phyloP scores from a whole-genome alignment of 257 asterid species.

The Rhazya stricta region DNA sequence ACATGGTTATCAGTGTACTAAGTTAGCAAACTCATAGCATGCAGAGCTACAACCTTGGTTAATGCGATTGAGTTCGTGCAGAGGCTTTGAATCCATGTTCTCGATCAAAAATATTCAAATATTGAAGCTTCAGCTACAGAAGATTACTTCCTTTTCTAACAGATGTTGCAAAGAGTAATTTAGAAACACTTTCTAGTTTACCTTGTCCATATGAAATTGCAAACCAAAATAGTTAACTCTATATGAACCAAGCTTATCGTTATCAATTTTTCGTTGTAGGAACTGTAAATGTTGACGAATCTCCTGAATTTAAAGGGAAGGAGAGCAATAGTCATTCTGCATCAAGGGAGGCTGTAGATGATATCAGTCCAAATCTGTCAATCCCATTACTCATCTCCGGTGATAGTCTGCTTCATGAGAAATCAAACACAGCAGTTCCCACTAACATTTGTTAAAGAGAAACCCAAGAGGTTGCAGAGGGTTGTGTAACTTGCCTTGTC shows the following conservation, averaged over 20 bases:
- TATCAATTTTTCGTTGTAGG: slow-evolving; percentile 27
- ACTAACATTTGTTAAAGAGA: too few relatives aligned
- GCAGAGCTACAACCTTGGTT: too few relatives aligned
- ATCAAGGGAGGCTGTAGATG: too few relatives aligned
- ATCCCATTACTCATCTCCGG: too few relatives aligned
- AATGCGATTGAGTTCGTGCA: slow-evolving; percentile 7
- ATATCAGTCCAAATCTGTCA: too few relatives aligned
- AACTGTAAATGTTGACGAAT: slow-evolving; percentile 25
- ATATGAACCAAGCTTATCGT: background rate
- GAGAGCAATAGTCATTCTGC: slow-evolving; percentile 22
- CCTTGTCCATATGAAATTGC: slow-evolving; percentile 7
- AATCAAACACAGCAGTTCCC: too few relatives aligned
- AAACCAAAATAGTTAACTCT: background rate
- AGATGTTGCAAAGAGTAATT: slow-evolving; percentile 43
- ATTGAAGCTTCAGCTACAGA: slow-evolving; percentile 58
- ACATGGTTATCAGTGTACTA: too few relatives aligned
- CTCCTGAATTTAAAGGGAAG: slow-evolving; percentile 22
- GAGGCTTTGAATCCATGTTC: slow-evolving; percentile 71
- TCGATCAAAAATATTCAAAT: slow-evolving; percentile 47
- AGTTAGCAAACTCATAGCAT: too few relatives aligned
- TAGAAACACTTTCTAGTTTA: slow-evolving; percentile 22
- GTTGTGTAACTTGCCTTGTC: slow-evolving; percentile 39
- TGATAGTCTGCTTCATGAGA: too few relatives aligned
- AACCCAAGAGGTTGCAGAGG: slow-evolving; percentile 82
- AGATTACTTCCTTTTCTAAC: slow-evolving; percentile 74